Evolutionary conservation across 331 rosid species (phyloP).

Genomic region (Cydonia oblonga): DNA sequence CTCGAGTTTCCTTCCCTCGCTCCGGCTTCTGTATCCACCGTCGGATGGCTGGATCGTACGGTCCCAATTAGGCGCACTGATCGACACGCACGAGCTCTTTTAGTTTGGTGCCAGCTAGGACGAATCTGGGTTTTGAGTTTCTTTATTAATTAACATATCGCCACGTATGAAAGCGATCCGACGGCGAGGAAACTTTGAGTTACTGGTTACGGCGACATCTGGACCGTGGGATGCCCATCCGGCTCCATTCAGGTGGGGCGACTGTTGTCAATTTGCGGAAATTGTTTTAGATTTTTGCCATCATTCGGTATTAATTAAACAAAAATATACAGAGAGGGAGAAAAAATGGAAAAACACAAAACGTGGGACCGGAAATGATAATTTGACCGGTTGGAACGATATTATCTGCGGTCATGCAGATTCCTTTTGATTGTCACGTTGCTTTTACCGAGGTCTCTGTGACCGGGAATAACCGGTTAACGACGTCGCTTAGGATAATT

Average conservation of each 20-base stretch:
- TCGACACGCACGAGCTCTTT: slow-evolving; percentile 30
- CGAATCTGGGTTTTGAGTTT: slow-evolving; percentile 19
- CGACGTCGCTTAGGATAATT: slow-evolving; percentile 3
- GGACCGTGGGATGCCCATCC: slow-evolving; percentile 20
- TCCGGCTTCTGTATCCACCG: slow-evolving; percentile 18
- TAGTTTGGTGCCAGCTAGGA: slow-evolving; percentile 59
- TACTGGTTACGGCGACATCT: slow-evolving; percentile 25
- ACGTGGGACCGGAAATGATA: slow-evolving; percentile 43
- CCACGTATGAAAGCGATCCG: slow-evolving; percentile 50
- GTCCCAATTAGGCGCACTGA: slow-evolving; percentile 12
- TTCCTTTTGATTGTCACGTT: slow-evolving; percentile 47
- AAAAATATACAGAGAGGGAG: background rate
- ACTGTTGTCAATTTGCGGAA: slow-evolving; percentile 31
- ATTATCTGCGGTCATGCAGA: slow-evolving; percentile 67
- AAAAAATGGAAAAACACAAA: slow-evolving; percentile 2
- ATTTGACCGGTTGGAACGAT: slow-evolving; percentile 80
- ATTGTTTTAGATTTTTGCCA: slow-evolving; percentile 5
- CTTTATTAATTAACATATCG: slow-evolving; percentile 1
- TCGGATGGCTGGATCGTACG: slow-evolving; percentile 20
- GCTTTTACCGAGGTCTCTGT: slow-evolving; percentile 45
- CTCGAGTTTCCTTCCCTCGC: slow-evolving; percentile 19
- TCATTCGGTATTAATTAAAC: background rate
- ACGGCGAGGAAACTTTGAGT: slow-evolving; percentile 18
- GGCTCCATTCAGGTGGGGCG: slow-evolving; percentile 20
- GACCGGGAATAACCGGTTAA: slow-evolving; percentile 58